These are phyloP conservation scores for Mikania micrantha DNA, from an alignment of 129 eudicot species.

Conservation along the genomic window DNA sequence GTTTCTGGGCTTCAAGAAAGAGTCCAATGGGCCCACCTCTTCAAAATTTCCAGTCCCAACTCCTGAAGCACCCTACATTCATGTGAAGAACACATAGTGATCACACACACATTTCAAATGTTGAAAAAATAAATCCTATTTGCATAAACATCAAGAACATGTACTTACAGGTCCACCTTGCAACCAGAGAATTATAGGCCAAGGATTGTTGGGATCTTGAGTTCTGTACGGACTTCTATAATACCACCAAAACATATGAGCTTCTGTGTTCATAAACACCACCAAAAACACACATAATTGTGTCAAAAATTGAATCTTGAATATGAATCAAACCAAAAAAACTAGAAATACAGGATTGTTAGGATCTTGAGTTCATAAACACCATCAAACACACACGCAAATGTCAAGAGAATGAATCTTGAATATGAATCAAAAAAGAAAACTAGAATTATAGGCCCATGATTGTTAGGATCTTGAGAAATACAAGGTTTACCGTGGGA, in stretches of 20 bases:
- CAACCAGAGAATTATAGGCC: too few relatives aligned
- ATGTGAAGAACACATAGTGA: neutral
- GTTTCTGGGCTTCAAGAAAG: slow-evolving; percentile 63
- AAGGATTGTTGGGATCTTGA: too few relatives aligned
- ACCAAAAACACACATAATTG: too few relatives aligned
- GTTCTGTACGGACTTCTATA: too few relatives aligned
- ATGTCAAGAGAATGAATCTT: too few relatives aligned
- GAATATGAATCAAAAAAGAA: too few relatives aligned
- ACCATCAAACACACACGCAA: too few relatives aligned
- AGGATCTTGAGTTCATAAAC: slow-evolving; percentile 39
- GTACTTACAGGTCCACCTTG: slow-evolving; percentile 14
- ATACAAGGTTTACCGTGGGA: too few relatives aligned
- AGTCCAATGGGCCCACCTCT: slow-evolving; percentile 80
- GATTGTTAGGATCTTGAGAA: slow-evolving; percentile 57
- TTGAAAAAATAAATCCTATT: neutral
- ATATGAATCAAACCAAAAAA: slow-evolving; percentile 35
- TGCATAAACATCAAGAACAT: neutral
- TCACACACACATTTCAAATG: slow-evolving; percentile 3
- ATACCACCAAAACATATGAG: slow-evolving; percentile 74
- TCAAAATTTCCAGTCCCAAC: slow-evolving; percentile 76
- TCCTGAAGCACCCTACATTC: slow-evolving; percentile 74
- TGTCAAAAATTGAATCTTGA: too few relatives aligned
- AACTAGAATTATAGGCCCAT: slow-evolving; percentile 91
- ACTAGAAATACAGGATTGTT: slow-evolving; percentile 44
- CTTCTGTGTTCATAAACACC: slow-evolving; percentile 37